phyloP scores from a whole-genome alignment of 495 filamentous ascomycete genomes.

The Xylaria acuta region DNA sequence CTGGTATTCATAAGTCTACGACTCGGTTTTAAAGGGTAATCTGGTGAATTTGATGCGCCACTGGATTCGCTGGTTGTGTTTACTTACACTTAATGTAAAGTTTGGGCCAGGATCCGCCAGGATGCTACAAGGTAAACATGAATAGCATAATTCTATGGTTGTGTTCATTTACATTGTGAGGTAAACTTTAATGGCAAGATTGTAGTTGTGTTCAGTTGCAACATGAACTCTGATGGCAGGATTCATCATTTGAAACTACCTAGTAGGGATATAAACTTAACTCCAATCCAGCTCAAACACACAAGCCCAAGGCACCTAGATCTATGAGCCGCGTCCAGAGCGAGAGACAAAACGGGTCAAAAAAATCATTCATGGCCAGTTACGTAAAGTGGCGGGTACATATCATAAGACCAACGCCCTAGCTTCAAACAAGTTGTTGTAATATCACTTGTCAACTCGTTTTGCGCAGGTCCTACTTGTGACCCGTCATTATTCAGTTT shows the following conservation, averaged over 20 bases:
- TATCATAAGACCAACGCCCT: not conserved
- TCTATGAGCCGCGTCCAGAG: not conserved
- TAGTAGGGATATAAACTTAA: not conserved
- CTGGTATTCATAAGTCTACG: not conserved
- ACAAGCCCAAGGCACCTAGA: not conserved
- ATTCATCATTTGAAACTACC: not conserved
- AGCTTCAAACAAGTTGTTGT: not conserved
- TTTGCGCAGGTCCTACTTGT: not conserved
- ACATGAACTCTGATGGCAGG: too few species aligned
- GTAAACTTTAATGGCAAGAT: not conserved
- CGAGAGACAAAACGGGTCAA: not conserved
- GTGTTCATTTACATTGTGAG: not conserved
- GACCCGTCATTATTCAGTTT: not conserved
- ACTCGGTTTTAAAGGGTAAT: not conserved
- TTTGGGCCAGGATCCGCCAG: not conserved
- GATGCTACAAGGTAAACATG: not conserved
- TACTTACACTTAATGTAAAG: not conserved
- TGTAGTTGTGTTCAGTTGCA: too few species aligned
- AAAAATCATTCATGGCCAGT: not conserved
- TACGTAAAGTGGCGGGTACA: not conserved
- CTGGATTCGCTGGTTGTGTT: not conserved
- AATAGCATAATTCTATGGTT: not conserved
- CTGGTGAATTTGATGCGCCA: not conserved
- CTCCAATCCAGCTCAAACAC: not conserved
- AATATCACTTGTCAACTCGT: slow-evolving; percentile 5